Percentiles rank a stretch among this genome's conserved stretches.
These are phyloP conservation scores for Oryza officinalis DNA, from an alignment of 176 grass and related monocot genomes.

Conservation along the genomic window DNA sequence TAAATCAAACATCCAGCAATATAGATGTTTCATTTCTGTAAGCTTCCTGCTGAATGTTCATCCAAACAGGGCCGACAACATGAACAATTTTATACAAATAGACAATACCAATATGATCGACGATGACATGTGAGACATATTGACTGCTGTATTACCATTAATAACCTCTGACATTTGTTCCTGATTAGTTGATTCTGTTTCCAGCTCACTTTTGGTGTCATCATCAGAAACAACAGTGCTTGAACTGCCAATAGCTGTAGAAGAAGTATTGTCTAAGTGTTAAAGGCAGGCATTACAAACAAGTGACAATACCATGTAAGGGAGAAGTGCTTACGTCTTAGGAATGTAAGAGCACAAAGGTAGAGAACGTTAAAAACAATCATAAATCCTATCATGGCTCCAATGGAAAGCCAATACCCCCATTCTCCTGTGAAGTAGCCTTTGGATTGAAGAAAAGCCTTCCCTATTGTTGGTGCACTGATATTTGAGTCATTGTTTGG, in stretches of 20 bases:
- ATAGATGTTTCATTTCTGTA: slow-evolving; percentile 5
- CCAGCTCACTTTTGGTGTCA: slow-evolving; percentile 29
- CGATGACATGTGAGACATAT: neutral
- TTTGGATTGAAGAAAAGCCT: slow-evolving; percentile 67
- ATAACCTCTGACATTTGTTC: slow-evolving; percentile 20
- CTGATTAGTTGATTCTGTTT: slow-evolving; percentile 30
- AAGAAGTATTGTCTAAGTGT: slow-evolving; percentile 10
- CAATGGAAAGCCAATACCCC: slow-evolving; percentile 68
- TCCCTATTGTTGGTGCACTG: slow-evolving; percentile 52
- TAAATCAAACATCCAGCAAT: neutral
- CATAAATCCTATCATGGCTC: slow-evolving; percentile 51
- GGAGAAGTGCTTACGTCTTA: slow-evolving; percentile 49
- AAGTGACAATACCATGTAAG: neutral
- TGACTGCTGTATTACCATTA: neutral
- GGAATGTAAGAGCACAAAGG: slow-evolving; percentile 45
- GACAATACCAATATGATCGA: neutral
- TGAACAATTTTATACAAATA: slow-evolving; percentile 18
- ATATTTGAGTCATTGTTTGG: slow-evolving; percentile 52
- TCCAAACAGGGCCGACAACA: neutral
- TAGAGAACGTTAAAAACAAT: slow-evolving; percentile 67
- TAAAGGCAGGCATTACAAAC: neutral
- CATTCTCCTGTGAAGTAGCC: slow-evolving; percentile 44
- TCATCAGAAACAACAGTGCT: slow-evolving; percentile 47
- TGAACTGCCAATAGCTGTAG: slow-evolving; percentile 46
- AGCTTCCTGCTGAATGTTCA: neutral